Conservation (phyloP, 1,284 basidiomycete species). For the Vanrija humicola region DNA sequence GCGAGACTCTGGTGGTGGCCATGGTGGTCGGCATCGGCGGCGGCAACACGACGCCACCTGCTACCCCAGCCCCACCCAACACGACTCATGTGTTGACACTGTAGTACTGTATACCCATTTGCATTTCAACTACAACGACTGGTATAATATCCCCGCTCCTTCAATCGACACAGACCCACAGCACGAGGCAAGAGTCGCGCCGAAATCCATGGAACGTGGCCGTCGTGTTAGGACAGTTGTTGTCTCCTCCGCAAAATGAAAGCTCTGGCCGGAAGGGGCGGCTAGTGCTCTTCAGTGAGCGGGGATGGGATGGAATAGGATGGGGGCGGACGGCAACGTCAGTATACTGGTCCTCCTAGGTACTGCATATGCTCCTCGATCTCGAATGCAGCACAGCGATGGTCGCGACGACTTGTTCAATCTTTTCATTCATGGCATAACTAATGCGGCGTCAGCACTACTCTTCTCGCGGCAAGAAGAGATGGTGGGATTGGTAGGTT, state of each 20-base stretch:
- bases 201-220: slow-evolving; percentile 44
- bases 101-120: not conserved
- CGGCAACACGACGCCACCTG: not conserved
- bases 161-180: slow-evolving; percentile 36
- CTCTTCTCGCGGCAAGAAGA: not conserved
- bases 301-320: slow-evolving; percentile 16
- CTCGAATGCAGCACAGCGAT: too few species aligned
- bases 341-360: slow-evolving; percentile 3
- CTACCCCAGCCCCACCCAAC: too few species aligned
- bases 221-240: slow-evolving; percentile 4
- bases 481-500: slow-evolving; percentile 8
- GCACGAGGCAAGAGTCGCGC: slow-evolving; percentile 18
- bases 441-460: too few species aligned
- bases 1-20: too few species aligned
- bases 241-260: slow-evolving; percentile 37
- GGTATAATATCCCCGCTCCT: slow-evolving; percentile 26
- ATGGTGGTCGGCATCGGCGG: not conserved
- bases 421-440: not conserved
- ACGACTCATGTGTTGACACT: too few species aligned
- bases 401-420: too few species aligned
- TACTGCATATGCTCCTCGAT: not conserved
- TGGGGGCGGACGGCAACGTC: not conserved
- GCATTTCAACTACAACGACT: not conserved
- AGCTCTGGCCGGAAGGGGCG: slow-evolving; percentile 27
- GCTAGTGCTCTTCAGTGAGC: slow-evolving; percentile 38